A percentile compares a stretch with the other conserved stretches of the same genome.
Conservation (phyloP, 2,329 filamentous ascomycete species). For the Tympanopsis confertula region DNA sequence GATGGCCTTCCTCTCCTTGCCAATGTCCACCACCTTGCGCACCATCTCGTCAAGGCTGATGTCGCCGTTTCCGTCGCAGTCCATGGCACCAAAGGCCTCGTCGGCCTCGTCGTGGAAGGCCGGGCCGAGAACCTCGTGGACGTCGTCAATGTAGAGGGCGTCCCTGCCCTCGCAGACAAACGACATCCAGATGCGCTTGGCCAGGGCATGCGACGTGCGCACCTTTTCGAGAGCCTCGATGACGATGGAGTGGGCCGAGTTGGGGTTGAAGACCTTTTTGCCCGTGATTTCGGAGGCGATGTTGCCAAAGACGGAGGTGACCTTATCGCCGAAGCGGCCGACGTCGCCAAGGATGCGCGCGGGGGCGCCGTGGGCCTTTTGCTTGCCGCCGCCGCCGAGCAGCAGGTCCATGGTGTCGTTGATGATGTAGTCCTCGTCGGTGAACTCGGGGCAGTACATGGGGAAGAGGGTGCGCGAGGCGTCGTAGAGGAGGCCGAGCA, state of each 20-base stretch:
- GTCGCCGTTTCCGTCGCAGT: conserved; percentile 83
- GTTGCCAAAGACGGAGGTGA: conserved; percentile 86
- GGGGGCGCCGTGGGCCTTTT: conserved; percentile 57
- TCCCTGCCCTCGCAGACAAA: conserved; percentile 87
- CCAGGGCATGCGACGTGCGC: conserved; percentile 76
- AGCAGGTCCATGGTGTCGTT: conserved; percentile 69
- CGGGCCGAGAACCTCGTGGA: conserved; percentile 75
- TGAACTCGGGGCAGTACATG: conserved; percentile 81
- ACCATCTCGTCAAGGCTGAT: conserved; percentile 94
- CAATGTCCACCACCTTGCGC: conserved; percentile 71
- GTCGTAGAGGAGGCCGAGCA: conserved; percentile 79
- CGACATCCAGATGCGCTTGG: conserved; percentile 94
- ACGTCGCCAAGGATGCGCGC: conserved; percentile 67
- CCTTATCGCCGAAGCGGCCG: conserved; percentile 78
- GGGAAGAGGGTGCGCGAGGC: conserved; percentile 82
- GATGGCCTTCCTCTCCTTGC: conserved; percentile 78
- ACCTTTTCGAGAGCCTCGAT: conserved; percentile 79
- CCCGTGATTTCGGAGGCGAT: conserved; percentile 90
- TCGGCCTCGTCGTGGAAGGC: conserved; percentile 68
- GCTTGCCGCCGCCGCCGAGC: conserved; percentile 30
- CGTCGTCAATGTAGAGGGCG: conserved; percentile 66
- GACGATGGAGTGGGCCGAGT: conserved; percentile 79
- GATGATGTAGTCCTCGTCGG: conserved; percentile 84
- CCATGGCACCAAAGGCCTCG: conserved; percentile 70
- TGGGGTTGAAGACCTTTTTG: conserved; percentile 88